phyloP scores from a whole-genome alignment of 805 yeast species.

The Schizosaccharomyces japonicus region DNA sequence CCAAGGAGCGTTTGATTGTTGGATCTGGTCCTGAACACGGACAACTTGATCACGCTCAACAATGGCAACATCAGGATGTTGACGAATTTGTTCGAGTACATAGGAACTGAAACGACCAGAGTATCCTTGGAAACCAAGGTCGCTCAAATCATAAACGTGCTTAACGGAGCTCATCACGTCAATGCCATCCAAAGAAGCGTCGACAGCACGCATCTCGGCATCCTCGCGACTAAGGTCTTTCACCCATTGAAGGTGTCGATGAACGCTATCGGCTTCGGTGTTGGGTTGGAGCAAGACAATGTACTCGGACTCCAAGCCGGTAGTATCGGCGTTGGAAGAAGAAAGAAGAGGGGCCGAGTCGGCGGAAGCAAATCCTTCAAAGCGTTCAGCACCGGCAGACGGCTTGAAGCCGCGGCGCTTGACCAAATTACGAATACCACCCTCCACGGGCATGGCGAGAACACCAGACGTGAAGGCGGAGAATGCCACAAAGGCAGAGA shows the following conservation, averaged over 20 bases:
- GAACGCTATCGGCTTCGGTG: background rate
- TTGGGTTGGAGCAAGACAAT: background rate
- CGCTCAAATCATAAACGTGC: constrained; percentile 4
- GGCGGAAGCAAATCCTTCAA: background rate
- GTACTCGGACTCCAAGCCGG: background rate
- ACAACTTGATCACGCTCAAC: constrained; percentile 37
- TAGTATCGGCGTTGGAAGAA: background rate
- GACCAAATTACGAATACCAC: no score
- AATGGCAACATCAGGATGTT: constrained; percentile 29
- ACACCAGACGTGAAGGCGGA: no score
- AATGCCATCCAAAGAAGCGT: background rate
- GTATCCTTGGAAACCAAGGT: constrained; percentile 39
- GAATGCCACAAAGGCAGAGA: no score
- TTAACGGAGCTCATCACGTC: background rate
- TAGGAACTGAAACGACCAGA: constrained; percentile 61
- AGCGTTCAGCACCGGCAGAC: no score
- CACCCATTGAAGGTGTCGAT: background rate
- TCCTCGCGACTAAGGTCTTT: no score
- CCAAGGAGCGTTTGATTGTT: constrained; percentile 38
- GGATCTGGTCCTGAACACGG: constrained; percentile 20
- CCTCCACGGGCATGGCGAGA: no score
- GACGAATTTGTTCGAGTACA: constrained; percentile 49
- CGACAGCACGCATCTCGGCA: background rate
- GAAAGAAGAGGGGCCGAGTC: background rate
- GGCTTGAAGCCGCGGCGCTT: no score